Percentiles rank a stretch among this genome's conserved stretches.
These are phyloP conservation scores for Fomitopsis pinicola DNA, from an alignment of 1,284 basidiomycete genomes.

Conservation along the genomic window DNA sequence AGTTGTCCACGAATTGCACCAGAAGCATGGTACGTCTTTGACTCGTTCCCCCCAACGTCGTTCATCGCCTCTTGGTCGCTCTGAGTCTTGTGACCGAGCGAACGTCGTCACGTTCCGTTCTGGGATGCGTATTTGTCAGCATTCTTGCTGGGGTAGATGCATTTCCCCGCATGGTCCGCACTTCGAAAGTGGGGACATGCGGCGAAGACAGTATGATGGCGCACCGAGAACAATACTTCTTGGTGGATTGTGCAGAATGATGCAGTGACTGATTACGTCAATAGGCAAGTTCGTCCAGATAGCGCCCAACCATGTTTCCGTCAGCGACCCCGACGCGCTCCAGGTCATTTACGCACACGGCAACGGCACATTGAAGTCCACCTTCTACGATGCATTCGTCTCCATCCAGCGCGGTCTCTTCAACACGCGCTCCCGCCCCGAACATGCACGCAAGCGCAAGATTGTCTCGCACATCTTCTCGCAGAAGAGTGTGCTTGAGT, in stretches of 20 bases:
- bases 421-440: constrained; percentile 78
- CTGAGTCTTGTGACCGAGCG: background rate
- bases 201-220: background rate
- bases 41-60: too few species aligned
- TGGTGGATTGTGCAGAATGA: background rate
- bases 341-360: constrained; percentile 76
- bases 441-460: constrained; percentile 88
- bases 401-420: constrained; percentile 75
- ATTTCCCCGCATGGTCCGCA: background rate
- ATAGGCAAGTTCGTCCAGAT: constrained; percentile 79
- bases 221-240: background rate
- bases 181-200: too few species aligned
- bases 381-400: constrained; percentile 73
- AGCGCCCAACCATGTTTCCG: constrained; percentile 83
- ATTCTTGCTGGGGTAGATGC: background rate
- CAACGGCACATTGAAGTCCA: constrained; percentile 72
- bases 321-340: constrained; percentile 77
- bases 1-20: constrained; percentile 72
- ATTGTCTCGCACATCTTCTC: constrained; percentile 87
- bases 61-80: background rate
- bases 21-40: constrained; percentile 61
- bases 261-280: background rate
- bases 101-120: background rate
- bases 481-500: constrained; percentile 78
- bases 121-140: background rate